phyloP scores from a whole-genome alignment of 345 rosid genomes.

The Eucalyptus tenuipes region DNA sequence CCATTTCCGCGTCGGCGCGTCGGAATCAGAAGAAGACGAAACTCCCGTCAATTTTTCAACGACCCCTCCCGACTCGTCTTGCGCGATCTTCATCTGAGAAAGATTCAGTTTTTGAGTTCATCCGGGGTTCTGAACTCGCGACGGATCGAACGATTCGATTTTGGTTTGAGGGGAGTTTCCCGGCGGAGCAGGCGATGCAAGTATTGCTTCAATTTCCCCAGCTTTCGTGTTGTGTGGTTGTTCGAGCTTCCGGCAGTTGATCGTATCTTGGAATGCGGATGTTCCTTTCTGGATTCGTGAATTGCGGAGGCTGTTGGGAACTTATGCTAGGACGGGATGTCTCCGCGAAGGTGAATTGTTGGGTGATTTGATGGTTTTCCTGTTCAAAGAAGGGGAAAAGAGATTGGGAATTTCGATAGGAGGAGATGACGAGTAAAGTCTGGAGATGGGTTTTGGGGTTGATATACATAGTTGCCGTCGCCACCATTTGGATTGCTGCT shows the following conservation, averaged over 20 bases:
- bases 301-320: background rate
- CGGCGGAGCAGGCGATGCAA: background rate
- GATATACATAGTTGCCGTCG: constrained; percentile 69
- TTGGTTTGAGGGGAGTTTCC: background rate
- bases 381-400: background rate
- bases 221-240: background rate
- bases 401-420: background rate
- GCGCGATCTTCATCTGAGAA: background rate
- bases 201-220: background rate
- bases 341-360: background rate
- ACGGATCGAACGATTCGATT: background rate
- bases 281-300: background rate
- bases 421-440: constrained; percentile 32
- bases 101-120: background rate
- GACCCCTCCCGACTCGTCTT: background rate
- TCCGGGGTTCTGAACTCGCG: background rate
- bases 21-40: background rate
- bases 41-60: background rate
- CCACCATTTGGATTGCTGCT: constrained; percentile 88
- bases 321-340: background rate
- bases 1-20: background rate
- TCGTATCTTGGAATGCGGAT: background rate
- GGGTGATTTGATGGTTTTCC: background rate
- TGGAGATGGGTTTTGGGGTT: constrained; percentile 84
- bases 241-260: background rate